Evolutionary conservation across 805 yeast genomes (phyloP), one percentile per base, ranked within the genome.

Genomic region (Yamadazyma takamatsuzukensis): DNA sequence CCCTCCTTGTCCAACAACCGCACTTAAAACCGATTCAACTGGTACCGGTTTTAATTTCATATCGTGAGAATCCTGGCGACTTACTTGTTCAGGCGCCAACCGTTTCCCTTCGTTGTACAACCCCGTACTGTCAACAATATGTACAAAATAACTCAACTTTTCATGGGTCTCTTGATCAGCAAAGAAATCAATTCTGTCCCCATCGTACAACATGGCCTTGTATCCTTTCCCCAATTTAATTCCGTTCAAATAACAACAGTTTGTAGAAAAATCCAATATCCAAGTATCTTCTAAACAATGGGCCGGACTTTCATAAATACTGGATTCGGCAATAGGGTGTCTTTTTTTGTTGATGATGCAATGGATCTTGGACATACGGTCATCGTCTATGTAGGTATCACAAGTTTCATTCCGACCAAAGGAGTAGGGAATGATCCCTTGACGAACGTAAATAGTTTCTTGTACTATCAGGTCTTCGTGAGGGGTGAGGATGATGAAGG

Each of bases 281-380:
- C 95, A 87, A 11, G 84, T 66, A 49, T 80, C 88, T 36, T 80
- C 84, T 6, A 79, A 58, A 37, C 81, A 80, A 56, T 76, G 81
- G 0, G 87, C 88, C 0, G 89, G 87, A 7, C 83, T 75, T 44
- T 80, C 86, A 49, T 64, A 75, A 4, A 80, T 68, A 5, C 61
- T 53, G 19, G 77, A 66, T 18, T 66, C 62, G 6, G 48, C 44
- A 3, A 76, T 72, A 0, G 78, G 78, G 49, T 81, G 86, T 37
- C 87, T 65, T 38, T 77, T 72, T 47, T 76, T 76, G 34, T 68
- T 47, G 10, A 90, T 64, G 18, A 78, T 61, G 54, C 96, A 88
- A 56, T 93, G 97, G 1, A 80, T 68, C 43, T 87, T 84, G 2
- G 97, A 89, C 47, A 90, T 72, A 28, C 96, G 61, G 45, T 72